Base-by-base conservation (phyloP, 169 alveolate species). In the Plasmodium reichenowi region DNA sequence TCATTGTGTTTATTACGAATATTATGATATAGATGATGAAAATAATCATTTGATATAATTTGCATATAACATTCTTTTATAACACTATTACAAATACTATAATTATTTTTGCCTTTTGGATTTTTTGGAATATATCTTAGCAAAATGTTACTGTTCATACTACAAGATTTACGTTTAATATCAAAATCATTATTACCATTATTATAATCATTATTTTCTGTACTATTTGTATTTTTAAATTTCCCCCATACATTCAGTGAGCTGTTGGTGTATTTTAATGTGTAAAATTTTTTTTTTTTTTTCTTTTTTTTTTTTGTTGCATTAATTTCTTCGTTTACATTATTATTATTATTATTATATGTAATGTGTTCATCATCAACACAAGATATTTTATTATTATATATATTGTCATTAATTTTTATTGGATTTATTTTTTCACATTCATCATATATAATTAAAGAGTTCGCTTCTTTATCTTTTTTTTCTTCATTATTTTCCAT, bases 11-110 rank as follows among this genome's bases (percentile, higher is more conserved):
- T 80, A 32, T 32, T 70, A 38, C 45, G 83, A 80, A 80, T 68
- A 29, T 54, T 68, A 47, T 43, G 64, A 63, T 80, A 80, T 24
- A 80, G 38, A 63, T 80, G 74, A 72, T 58, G 71, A 32, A 80
- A 80, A 58, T 52, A 68, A 32, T 80, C 90, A 68, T 80, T 66
- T 62, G 56, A 26, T 80, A 68, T 70, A 22, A 68, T 56, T 10
- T 67, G 15, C 32, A 68, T 80, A 72, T 80, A 80, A 38, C 70
- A 70, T 17, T 67, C 66, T 17, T 64, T 43, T 50, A 80, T 60
- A 43, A 80, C 63, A 12, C 85, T 54, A 58, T 80, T 80, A 6
- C 85, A 80, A 45, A 80, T 68, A 47, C 90, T 80, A 45, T 80
- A 80, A 56, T 68, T 80, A 68, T 80, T 80, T 26, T 62, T 20